Evolutionary conservation across 1,284 basidiomycete genomes (phyloP), one percentile per base, ranked within the genome.

Genomic region (Taiwanofungus camphoratus): DNA sequence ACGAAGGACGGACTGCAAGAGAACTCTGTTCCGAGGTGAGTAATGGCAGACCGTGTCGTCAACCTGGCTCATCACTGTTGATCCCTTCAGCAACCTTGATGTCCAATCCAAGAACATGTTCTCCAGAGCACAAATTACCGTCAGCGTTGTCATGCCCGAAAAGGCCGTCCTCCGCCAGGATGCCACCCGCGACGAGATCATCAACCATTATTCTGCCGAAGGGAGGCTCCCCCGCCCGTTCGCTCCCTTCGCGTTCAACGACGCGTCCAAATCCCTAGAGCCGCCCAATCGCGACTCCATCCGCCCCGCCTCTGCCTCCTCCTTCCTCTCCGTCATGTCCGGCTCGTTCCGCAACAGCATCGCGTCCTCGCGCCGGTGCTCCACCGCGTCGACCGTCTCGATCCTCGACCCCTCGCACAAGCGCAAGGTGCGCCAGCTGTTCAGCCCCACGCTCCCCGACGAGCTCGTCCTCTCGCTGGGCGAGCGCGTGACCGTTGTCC

Each of bases 371-470:
- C 59, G 56, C 52, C 44, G 56, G 49, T 24, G 53, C 36, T 39
- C 60, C 36, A 65, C 71, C 39, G 54, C 68, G 38, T 70, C 70
- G 9, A 66, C 64, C 12, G 43, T 46, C n/a, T 58, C 62, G n/a
- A 54, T 53, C 15, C 50, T 58, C 37, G 61, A 67, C 29, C 58
- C 59, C 18, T 68, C 67, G 5, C 62, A 66, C 13, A 58, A 63
- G 38, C 76, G 76, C 51, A 75, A 73, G 59, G 73, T 84, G 45
- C 71, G 71, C 22, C 82, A 85, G 55, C 44, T 73, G 1, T 87
- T 84, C 60, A 67, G 65, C 44, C 79, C 85, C 5, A 71, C 82
- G 18, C 73, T 87, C 1, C 79, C 82, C 0, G 85, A 87, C 59
- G 84, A 88, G 56, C 68, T 86, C 19, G 63, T 76, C 33, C 50